phyloP scores from a whole-genome alignment of 306 rosid species.

The Malus domestica region ASM211411v1 NC_041798.1:30041001-30041500 shows the following conservation, averaged over 20 bases:
- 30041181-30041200: background rate
- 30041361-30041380: background rate
- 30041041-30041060: background rate
- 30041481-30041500: no score
- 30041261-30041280: slow-evolving; percentile 5
- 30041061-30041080: background rate
- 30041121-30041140: background rate
- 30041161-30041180: background rate
- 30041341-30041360: slow-evolving; percentile 70
- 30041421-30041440: background rate
- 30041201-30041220: background rate
- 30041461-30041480: no score
- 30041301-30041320: slow-evolving; percentile 82
- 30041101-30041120: background rate
- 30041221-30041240: background rate
- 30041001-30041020: background rate
- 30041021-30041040: background rate
- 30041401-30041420: background rate
- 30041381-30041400: background rate
- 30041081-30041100: background rate
- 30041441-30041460: background rate
- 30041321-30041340: slow-evolving; percentile 85
- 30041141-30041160: background rate
- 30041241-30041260: background rate
- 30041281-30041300: slow-evolving; percentile 75